Base-by-base conservation (phyloP, 768 basidiomycete species). In the Trametes villosa region DNA sequence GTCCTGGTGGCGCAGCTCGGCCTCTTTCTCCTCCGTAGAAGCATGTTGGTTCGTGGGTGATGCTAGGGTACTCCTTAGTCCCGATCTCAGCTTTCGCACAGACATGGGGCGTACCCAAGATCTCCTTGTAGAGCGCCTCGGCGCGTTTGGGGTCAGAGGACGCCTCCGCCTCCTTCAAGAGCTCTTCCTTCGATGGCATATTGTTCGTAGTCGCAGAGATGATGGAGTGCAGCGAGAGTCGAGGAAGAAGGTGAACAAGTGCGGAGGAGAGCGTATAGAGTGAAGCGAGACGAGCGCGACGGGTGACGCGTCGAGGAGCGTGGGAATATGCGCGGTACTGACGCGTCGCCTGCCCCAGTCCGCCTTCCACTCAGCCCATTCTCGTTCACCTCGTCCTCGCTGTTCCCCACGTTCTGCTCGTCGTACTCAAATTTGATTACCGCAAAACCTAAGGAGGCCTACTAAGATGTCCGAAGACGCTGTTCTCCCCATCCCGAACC, bases 401-500 rank as follows among this genome's bases (percentile, higher is more conserved):
- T 26, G 50, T 26, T 36, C 15, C 12, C n/a, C 9, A 3, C 20
- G 50, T 51, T 17, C 41, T 33, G 4, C 31, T 50, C 44, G 58
- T 40, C 45, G 42, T 52, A 26, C 31, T 30, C 26, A 45, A 20
- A 22, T 8, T 36, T 15, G 13, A 18, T 6, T 24, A 5, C 15
- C 33, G 4, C 12, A 24, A 26, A 36, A 34, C 20, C 3, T 11
- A n/a, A 42, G 8, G 31, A 18, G 52, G 40, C 4, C 17, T 5
- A n/a, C 11, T n/a, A 65, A 49, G 57, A 94, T 95, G 92, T 83
- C 92, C 53, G 91, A 96, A 74, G 92, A 96, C 64, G 76, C 84
- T 15, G 86, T 95, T 2, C 81, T 92, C 38, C 93, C 93, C 0
- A 89, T 92, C 62, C 96, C 95, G 24, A 96, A 97, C 71, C 86